Conservation (phyloP, 1,284 basidiomycete genomes). For the Naganishia sp. region DNA sequence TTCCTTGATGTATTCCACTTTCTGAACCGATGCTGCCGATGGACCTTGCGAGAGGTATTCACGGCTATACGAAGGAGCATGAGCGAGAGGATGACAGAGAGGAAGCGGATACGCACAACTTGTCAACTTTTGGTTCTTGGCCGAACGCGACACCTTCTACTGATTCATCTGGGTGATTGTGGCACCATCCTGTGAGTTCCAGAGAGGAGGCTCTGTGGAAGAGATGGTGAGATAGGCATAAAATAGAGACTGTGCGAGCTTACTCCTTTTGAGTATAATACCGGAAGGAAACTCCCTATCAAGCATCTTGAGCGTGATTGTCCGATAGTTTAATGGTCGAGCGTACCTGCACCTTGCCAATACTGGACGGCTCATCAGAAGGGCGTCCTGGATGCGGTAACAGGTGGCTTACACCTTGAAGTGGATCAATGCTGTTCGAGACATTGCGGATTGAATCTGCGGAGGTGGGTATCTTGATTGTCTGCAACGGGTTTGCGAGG, state of each 20-base stretch:
- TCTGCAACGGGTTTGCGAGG: too few relatives aligned
- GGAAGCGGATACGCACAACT: constrained; percentile 42
- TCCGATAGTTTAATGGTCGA: too few relatives aligned
- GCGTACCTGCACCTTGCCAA: constrained; percentile 32
- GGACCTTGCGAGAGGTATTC: constrained; percentile 43
- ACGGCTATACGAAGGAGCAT: constrained; percentile 34
- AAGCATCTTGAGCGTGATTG: not conserved
- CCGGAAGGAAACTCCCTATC: constrained; percentile 30
- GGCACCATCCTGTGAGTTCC: constrained; percentile 47
- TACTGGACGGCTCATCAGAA: not conserved
- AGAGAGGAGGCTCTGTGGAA: constrained; percentile 42
- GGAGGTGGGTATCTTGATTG: too few relatives aligned
- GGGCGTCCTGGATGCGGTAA: too few relatives aligned
- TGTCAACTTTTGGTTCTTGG: constrained; percentile 39
- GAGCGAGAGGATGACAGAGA: not conserved
- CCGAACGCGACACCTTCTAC: constrained; percentile 51
- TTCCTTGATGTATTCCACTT: constrained; percentile 43
- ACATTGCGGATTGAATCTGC: not conserved
- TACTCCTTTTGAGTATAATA: constrained; percentile 28
- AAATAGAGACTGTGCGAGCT: not conserved
- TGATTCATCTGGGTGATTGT: constrained; percentile 47
- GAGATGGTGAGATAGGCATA: not conserved
- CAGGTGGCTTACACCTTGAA: constrained; percentile 13
- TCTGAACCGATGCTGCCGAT: constrained; percentile 41
- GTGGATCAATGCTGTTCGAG: constrained; percentile 15